A percentile compares a stretch with the other conserved stretches of the same genome.
Conservation (phyloP, 148 eudicot genomes). For the Vaccinium darrowii region DNA sequence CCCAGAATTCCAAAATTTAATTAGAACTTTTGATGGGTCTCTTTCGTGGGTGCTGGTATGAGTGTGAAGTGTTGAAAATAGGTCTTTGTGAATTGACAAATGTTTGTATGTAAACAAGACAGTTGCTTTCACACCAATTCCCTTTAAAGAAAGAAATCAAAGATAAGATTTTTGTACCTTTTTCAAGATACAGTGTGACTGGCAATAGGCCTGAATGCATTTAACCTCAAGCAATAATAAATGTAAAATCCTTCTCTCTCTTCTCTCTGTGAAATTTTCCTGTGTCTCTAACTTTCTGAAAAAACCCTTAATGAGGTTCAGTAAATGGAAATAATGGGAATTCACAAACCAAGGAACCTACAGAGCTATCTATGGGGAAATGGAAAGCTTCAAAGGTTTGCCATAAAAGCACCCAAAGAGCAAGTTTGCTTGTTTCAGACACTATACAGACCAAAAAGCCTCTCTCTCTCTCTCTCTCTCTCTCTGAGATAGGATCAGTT, state of each 20-base stretch:
- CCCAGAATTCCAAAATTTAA: not conserved
- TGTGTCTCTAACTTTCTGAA: not conserved
- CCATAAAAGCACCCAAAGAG: constrained; percentile 2
- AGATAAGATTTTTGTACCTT: not conserved
- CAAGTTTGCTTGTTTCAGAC: not conserved
- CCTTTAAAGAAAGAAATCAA: constrained; percentile 9
- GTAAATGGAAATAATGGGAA: not conserved
- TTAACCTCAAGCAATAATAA: not conserved
- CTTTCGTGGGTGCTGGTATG: not conserved
- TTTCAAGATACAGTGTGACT: not conserved
- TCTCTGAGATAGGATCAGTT: not conserved
- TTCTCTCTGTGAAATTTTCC: not conserved
- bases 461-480: constrained; percentile 1
- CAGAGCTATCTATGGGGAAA: not conserved
- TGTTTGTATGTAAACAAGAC: not conserved
- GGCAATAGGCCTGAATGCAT: not conserved
- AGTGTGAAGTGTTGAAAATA: not conserved
- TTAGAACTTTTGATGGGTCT: not conserved
- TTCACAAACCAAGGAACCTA: not conserved
- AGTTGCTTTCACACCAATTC: constrained; percentile 8
- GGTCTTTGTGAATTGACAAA: not conserved
- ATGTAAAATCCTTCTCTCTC: not conserved
- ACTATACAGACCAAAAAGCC: not conserved
- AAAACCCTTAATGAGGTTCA: not conserved
- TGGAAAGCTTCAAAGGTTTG: constrained; percentile 1